phyloP scores from a whole-genome alignment of 176 grass and related monocot genomes.

The Saccharum spontaneum region DNA sequence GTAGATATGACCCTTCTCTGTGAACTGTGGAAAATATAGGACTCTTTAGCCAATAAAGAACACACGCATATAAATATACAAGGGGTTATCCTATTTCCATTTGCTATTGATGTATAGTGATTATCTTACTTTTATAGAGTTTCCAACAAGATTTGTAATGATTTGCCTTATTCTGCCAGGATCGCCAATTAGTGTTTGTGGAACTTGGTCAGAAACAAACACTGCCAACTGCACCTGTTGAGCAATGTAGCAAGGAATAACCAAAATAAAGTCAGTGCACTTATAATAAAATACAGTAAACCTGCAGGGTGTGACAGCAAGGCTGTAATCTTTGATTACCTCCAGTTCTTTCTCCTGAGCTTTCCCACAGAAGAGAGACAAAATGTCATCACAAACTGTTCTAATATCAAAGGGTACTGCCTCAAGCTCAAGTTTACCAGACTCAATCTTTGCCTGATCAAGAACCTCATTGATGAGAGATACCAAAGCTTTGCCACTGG shows the following conservation, averaged over 20 bases:
- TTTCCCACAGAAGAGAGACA: slow-evolving; percentile 96
- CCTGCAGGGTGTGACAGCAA: background rate
- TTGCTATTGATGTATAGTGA: slow-evolving; percentile 18
- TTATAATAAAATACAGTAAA: slow-evolving; percentile 35
- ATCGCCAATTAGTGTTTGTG: slow-evolving; percentile 82
- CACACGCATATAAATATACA: background rate
- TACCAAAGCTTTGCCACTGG: slow-evolving; percentile 91
- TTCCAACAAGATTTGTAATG: slow-evolving; percentile 96
- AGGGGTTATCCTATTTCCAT: background rate
- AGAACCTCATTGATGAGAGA: slow-evolving; percentile 98
- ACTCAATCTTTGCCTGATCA: slow-evolving; percentile 99
- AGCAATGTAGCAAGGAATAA: slow-evolving; percentile 11
- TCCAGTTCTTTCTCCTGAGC: slow-evolving; percentile 94
- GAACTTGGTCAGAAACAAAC: slow-evolving; percentile 93
- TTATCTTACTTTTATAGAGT: slow-evolving; percentile 89
- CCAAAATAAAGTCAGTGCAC: slow-evolving; percentile 21
- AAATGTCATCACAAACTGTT: slow-evolving; percentile 80
- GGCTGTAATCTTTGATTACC: slow-evolving; percentile 49
- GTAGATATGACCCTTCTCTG: slow-evolving; percentile 91
- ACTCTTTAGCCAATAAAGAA: slow-evolving; percentile 16
- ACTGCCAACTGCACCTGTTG: slow-evolving; percentile 63
- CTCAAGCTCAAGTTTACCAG: slow-evolving; percentile 97
- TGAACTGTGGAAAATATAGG: slow-evolving; percentile 70
- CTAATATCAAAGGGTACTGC: slow-evolving; percentile 79
- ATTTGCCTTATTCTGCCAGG: slow-evolving; percentile 89